Percentiles rank a stretch among this genome's conserved stretches.
phyloP scores from a whole-genome alignment of 306 rosid species.

The Medicago arabica region DNA sequence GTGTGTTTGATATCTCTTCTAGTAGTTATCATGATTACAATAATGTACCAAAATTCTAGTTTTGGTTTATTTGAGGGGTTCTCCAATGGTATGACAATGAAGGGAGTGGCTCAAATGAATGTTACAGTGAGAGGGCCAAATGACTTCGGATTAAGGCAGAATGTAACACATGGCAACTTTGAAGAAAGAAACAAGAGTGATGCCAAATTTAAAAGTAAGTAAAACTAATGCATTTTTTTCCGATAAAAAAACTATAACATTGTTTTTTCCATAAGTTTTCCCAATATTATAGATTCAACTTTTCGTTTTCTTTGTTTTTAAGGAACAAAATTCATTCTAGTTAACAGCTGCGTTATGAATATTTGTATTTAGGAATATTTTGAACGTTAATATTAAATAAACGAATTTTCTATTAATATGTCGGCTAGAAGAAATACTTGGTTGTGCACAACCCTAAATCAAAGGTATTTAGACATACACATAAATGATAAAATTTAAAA shows the following conservation, averaged over 20 bases:
- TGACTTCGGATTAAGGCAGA: slow-evolving; percentile 7
- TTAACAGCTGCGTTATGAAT: not conserved
- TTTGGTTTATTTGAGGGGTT: slow-evolving; percentile 19
- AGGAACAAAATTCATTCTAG: not conserved
- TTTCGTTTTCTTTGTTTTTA: not conserved
- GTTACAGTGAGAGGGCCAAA: not conserved
- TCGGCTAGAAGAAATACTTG: too few species aligned
- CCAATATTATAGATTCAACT: not conserved
- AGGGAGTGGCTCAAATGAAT: not conserved
- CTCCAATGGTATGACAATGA: not conserved
- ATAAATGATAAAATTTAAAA: too few species aligned
- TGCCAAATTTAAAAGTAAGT: slow-evolving; percentile 11
- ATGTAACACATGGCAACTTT: slow-evolving; percentile 12
- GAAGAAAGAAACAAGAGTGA: not conserved
- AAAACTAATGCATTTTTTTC: too few species aligned
- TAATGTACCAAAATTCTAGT: slow-evolving; percentile 18
- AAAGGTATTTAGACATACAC: too few species aligned
- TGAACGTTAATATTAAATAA: not conserved
- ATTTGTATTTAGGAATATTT: not conserved
- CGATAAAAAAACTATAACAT: not conserved
- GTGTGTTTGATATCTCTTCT: slow-evolving; percentile 6
- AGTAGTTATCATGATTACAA: not conserved
- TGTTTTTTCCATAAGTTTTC: too few species aligned
- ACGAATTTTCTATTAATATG: too few species aligned
- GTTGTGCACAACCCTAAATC: too few species aligned